Conservation (phyloP, 768 basidiomycete species). For the Atractiella rhizophila region DNA sequence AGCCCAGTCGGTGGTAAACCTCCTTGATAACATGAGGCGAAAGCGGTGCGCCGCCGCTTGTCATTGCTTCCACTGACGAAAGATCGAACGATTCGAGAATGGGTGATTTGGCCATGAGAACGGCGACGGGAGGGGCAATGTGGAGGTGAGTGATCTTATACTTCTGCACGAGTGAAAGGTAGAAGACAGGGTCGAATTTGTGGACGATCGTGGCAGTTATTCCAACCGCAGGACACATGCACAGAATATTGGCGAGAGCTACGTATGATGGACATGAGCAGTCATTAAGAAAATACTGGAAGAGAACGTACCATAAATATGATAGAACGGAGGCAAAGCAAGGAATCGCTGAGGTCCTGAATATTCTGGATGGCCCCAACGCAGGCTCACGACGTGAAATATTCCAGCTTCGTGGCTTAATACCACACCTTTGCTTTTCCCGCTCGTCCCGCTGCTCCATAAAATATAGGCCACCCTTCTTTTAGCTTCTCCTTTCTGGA, state of each 20-base stretch:
- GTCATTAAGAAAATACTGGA: neutral
- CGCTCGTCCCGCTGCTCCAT: too few relatives aligned
- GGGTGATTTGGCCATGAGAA: slow-evolving; percentile 13
- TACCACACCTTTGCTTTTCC: too few relatives aligned
- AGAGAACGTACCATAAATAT: slow-evolving; percentile 3
- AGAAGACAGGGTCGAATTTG: slow-evolving; percentile 16
- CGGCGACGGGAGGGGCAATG: slow-evolving; percentile 19
- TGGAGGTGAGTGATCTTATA: slow-evolving; percentile 17
- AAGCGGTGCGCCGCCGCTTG: slow-evolving; percentile 17
- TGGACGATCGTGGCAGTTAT: neutral
- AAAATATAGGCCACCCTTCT: too few relatives aligned
- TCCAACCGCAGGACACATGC: neutral
- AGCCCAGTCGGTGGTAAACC: slow-evolving; percentile 13
- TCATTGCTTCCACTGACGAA: slow-evolving; percentile 14
- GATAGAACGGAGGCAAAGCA: slow-evolving; percentile 16
- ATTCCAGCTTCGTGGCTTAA: too few relatives aligned
- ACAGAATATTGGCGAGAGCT: neutral
- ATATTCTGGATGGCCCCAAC: too few relatives aligned
- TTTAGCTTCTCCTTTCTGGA: too few relatives aligned
- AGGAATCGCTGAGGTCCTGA: too few relatives aligned
- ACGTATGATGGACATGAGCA: slow-evolving; percentile 13
- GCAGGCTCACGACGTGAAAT: too few relatives aligned
- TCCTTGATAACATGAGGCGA: slow-evolving; percentile 12
- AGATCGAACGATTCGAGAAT: slow-evolving; percentile 14
- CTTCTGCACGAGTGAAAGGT: slow-evolving; percentile 15